phyloP scores from a whole-genome alignment of 768 basidiomycete genomes.

The Coprinopsis strossmayeri region DNA sequence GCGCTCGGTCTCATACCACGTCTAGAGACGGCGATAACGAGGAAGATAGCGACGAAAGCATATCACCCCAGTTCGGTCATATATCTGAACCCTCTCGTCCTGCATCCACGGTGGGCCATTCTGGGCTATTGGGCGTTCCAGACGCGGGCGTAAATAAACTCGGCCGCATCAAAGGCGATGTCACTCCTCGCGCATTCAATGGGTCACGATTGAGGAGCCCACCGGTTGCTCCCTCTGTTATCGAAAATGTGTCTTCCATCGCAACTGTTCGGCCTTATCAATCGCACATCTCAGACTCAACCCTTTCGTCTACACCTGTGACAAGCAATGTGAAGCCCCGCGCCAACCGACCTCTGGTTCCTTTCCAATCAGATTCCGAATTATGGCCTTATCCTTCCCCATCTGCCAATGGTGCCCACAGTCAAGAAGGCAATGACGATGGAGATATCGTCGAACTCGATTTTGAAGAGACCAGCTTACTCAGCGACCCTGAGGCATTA shows the following conservation, averaged over 20 bases:
- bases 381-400: slow-evolving; percentile 61
- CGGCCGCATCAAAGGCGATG: slow-evolving; percentile 42
- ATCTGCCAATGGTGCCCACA: slow-evolving; percentile 33
- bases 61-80: slow-evolving; percentile 14
- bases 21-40: slow-evolving; percentile 59
- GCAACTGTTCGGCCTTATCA: slow-evolving; percentile 4
- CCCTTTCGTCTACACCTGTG: neutral
- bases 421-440: slow-evolving; percentile 31
- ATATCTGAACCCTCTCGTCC: slow-evolving; percentile 16
- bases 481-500: slow-evolving; percentile 64
- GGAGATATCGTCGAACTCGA: slow-evolving; percentile 70
- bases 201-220: slow-evolving; percentile 13
- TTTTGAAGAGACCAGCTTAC: slow-evolving; percentile 64
- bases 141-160: slow-evolving; percentile 4
- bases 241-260: slow-evolving; percentile 15
- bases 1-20: slow-evolving; percentile 33
- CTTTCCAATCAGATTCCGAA: slow-evolving; percentile 59
- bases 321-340: slow-evolving; percentile 15
- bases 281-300: neutral
- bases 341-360: slow-evolving; percentile 39
- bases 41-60: slow-evolving; percentile 33
- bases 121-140: slow-evolving; percentile 12
- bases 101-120: slow-evolving; percentile 26
- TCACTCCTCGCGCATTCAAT: slow-evolving; percentile 40
- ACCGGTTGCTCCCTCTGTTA: slow-evolving; percentile 12